phyloP scores from a whole-genome alignment of 108 stramenopile species.

The Epithemia pelagica region DNA sequence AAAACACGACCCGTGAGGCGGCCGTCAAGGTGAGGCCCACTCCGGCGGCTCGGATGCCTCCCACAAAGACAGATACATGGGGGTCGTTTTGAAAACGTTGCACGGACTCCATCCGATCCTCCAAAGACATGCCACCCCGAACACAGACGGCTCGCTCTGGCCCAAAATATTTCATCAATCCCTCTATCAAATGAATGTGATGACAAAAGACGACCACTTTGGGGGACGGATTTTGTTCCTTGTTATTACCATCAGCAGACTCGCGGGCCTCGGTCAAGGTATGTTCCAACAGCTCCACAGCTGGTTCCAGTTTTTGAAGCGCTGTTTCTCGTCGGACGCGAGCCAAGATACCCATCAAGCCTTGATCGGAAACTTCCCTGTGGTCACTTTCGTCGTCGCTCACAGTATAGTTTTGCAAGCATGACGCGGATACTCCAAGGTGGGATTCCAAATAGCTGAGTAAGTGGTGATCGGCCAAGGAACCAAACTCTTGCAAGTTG shows the following conservation, averaged over 20 bases:
- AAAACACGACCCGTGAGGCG: conserved; percentile 27
- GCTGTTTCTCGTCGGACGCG: no score
- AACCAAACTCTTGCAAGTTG: no score
- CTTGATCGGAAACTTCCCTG: no score
- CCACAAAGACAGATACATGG: conserved; percentile 13
- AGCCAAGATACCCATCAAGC: no score
- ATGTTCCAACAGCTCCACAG: conserved; percentile 15
- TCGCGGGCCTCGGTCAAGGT: not conserved
- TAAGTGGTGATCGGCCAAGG: not conserved
- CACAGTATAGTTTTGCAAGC: no score
- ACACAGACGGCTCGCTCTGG: conserved; percentile 28
- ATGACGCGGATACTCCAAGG: no score
- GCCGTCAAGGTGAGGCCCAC: conserved; percentile 28
- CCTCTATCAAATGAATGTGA: conserved; percentile 15
- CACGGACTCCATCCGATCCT: conserved; percentile 9
- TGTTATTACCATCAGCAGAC: no score
- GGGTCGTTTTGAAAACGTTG: conserved; percentile 18
- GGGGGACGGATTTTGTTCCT: no score
- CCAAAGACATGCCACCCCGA: conserved; percentile 14
- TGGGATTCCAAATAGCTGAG: no score
- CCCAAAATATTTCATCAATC: conserved; percentile 15
- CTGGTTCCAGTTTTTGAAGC: conserved; percentile 12
- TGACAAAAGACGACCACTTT: conserved; percentile 37
- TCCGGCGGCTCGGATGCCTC: conserved; percentile 22
- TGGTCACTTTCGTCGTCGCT: no score